Base-by-base conservation (phyloP, 768 basidiomycete species). In the Suillus tomentosus region DNA sequence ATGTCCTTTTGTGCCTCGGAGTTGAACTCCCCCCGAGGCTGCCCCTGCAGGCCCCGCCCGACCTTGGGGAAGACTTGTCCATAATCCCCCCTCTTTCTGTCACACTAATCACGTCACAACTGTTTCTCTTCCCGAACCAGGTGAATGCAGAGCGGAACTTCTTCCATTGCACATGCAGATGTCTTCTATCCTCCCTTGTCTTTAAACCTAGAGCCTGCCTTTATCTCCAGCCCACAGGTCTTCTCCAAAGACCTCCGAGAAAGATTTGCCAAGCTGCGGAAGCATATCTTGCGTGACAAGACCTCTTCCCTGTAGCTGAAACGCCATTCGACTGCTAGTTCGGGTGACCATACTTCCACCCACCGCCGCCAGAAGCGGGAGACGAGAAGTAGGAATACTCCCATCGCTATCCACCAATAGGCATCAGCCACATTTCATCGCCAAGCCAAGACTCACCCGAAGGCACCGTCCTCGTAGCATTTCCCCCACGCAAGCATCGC, bases 401-500 rank as follows among this genome's bases (percentile, higher is more conserved):
- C 78, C 74, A 70, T 91, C 84, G 1, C 89, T 89, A 64, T 31
- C 60, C 54, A 31, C 24, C 43, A 24, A 57, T 27, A 53, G 62
- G 63, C 63, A 54, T 50, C 43, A 45, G 42, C 37, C 31, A 31
- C 6, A 51, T 53, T 61, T 19, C 37, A 15, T 22, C 53, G 42
- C 40, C 15, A n/a, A 19, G 19, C n/a, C 17, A 50, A 57, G 17
- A 65, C 84, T 70, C 71, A 94, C 93, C 89, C 90, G 68, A 90
- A 94, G 1, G 84, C 85, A 17, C 95, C 92, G 51, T 87, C 86
- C 71, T 96, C 94, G 73, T 92, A 99, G 70, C 92, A 94, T 74
- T 91, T 92, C 5, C 92, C 94, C 96, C 97, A 99, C 5, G 96
- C 96, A 69, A 99, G 80, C 74, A 97, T 86, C 2, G 94, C 86